Conservation (phyloP, 768 basidiomycete species). For the Pisolithus albus region DNA sequence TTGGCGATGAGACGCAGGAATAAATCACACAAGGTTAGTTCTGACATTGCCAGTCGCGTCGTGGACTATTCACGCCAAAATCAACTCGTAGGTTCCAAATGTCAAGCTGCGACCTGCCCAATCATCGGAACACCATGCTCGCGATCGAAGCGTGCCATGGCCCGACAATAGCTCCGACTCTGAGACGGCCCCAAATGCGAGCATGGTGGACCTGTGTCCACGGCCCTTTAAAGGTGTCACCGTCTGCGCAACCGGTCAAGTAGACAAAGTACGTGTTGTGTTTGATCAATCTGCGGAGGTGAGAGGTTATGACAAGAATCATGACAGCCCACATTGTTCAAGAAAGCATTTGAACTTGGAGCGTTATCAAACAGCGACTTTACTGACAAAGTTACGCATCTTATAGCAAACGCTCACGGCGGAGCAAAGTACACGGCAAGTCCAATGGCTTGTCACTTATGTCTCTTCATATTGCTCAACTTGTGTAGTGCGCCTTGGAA, state of each 20-base stretch:
- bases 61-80: background rate
- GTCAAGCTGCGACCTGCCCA: slow-evolving; percentile 71
- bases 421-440: slow-evolving; percentile 78
- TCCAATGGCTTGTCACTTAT: background rate
- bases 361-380: slow-evolving; percentile 63
- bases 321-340: slow-evolving; percentile 59
- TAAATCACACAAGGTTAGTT: slow-evolving; percentile 56
- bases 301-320: background rate
- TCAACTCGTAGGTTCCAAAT: slow-evolving; percentile 57
- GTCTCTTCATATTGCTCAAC: slow-evolving; percentile 1
- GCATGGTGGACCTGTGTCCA: slow-evolving; percentile 45
- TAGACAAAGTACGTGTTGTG: slow-evolving; percentile 57
- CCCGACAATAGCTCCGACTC: slow-evolving; percentile 41
- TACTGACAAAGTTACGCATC: slow-evolving; percentile 83
- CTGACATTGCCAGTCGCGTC: background rate
- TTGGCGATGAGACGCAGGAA: slow-evolving; percentile 45
- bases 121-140: slow-evolving; percentile 24
- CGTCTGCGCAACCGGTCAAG: slow-evolving; percentile 71
- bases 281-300: background rate
- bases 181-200: slow-evolving; percentile 41
- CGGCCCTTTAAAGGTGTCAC: slow-evolving; percentile 61
- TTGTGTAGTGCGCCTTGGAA: slow-evolving; percentile 68
- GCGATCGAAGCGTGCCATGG: slow-evolving; percentile 23
- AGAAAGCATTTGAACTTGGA: slow-evolving; percentile 75
- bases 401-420: slow-evolving; percentile 74